Evolutionary conservation across 306 rosid genomes (phyloP), one percentile per base, ranked within the genome.

Genomic region (Cercis canadensis): DNA sequence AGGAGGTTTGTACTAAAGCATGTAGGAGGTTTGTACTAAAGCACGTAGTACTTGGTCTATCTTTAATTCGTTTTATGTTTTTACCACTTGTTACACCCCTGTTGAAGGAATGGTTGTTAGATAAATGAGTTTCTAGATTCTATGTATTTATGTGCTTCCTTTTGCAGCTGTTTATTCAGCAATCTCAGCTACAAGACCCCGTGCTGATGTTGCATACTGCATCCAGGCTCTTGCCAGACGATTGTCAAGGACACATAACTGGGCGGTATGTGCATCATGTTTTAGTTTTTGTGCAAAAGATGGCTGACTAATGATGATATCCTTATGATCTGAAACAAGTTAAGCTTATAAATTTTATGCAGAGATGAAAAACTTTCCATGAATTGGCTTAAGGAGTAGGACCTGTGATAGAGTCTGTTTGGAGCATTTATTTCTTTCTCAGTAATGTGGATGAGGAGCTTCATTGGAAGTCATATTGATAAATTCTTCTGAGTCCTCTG

Each of bases 191-290:
- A 89, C 99, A 31, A 86, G 96, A 80, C 97, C 99, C 57, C 82
- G 99, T 29, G 99, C 99, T 4, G 99, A 95, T 85, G 99, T 95
- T 64, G 99, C 99, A 31, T 95, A 95, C 75, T 95, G 97, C 88
- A 95, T 95, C 69, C 99, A 92, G 45, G 96, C 96, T 80, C 92
- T 95, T 47, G 96, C 99, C 34, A 83, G 97, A 75, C 79, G 99
- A 58, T 79, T 95, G 67, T 85, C 99, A 6, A 95, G 69, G 88
- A 95, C 99, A 6, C 99, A 95, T 85, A 95, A 92, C 70, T 95
- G 99, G 99, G 97, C 97, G 72, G 99, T 95, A 85, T 21, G 99
- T 78, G 15, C 68, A 53, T 79, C 14, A 12, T 24, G 52, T 73
- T 52, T 56, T 73, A 40, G 54, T 69, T 67, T 64, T 50, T 75